These are phyloP conservation scores for Xylariales sp. DNA, from an alignment of 2,329 filamentous ascomycete species.

Conservation along the genomic window DNA sequence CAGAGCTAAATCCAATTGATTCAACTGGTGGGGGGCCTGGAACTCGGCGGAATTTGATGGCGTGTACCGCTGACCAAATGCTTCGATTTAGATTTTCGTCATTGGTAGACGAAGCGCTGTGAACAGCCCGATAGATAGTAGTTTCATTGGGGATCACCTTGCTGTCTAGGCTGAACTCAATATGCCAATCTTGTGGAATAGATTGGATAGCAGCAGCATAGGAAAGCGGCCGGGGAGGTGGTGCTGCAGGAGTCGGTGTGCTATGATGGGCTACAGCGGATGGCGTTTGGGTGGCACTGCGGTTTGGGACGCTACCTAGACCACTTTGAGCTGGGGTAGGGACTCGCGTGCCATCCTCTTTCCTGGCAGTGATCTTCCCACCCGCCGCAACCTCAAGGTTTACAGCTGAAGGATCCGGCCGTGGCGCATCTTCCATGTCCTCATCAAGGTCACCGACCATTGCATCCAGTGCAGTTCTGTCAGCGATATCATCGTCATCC, in stretches of 20 bases:
- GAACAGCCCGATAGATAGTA: constrained; percentile 92
- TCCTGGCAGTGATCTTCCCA: constrained; percentile 84
- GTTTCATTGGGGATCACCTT: constrained; percentile 85
- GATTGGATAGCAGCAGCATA: constrained; percentile 82
- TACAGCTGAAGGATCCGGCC: constrained; percentile 80
- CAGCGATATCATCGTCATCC: constrained; percentile 60
- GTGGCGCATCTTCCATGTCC: constrained; percentile 68
- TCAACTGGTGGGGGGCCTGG: constrained; percentile 77
- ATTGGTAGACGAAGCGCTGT: constrained; percentile 49
- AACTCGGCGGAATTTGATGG: constrained; percentile 87
- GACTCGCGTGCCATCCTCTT: constrained; percentile 85
- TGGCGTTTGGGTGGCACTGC: constrained; percentile 28
- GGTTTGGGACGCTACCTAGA: constrained; percentile 30
- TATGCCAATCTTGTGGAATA: constrained; percentile 89
- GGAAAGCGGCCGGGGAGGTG: constrained; percentile 65
- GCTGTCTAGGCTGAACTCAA: constrained; percentile 86
- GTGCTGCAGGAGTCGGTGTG: constrained; percentile 33
- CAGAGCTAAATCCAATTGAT: constrained; percentile 55
- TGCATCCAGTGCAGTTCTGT: constrained; percentile 68
- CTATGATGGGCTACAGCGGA: constrained; percentile 28
- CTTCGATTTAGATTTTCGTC: constrained; percentile 69
- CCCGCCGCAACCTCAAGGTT: constrained; percentile 85
- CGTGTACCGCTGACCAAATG: constrained; percentile 86
- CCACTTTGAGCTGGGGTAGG: constrained; percentile 69
- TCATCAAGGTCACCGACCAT: constrained; percentile 90